These are phyloP conservation scores for Solanum chiquidenum DNA, from an alignment of 257 asterid species.

Conservation along the genomic window DNA sequence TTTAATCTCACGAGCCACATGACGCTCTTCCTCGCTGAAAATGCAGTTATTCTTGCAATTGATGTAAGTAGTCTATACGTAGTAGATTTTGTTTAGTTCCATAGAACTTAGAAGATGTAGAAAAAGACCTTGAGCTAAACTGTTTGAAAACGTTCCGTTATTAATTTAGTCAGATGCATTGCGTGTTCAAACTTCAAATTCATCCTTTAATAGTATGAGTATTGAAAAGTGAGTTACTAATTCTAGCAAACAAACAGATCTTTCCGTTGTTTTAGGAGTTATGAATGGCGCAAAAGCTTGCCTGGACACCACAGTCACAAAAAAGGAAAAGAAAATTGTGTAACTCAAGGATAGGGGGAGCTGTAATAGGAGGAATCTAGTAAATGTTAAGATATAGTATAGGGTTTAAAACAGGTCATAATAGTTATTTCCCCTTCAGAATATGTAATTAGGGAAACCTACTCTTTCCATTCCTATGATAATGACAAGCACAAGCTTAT, in stretches of 20 bases:
- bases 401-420: background rate
- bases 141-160: background rate
- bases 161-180: background rate
- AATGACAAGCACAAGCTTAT: background rate
- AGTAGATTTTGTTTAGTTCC: background rate
- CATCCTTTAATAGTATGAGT: background rate
- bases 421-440: background rate
- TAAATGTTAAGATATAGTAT: background rate
- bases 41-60: conserved; percentile 74
- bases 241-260: background rate
- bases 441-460: background rate
- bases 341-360: background rate
- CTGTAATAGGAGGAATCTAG: background rate
- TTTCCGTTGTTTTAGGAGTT: background rate
- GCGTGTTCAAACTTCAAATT: background rate
- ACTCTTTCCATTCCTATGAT: background rate
- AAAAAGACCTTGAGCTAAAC: background rate
- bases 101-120: background rate
- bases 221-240: background rate
- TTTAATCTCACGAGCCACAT: conserved; percentile 84
- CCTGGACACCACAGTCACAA: background rate
- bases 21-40: conserved; percentile 62
- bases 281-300: background rate
- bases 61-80: conserved; percentile 36
- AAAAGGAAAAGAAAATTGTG: background rate